Percentiles rank a stretch among this genome's conserved stretches.
Evolutionary conservation across 2,329 filamentous ascomycete genomes (phyloP).

Genomic region (Sporothrix globosa): DNA sequence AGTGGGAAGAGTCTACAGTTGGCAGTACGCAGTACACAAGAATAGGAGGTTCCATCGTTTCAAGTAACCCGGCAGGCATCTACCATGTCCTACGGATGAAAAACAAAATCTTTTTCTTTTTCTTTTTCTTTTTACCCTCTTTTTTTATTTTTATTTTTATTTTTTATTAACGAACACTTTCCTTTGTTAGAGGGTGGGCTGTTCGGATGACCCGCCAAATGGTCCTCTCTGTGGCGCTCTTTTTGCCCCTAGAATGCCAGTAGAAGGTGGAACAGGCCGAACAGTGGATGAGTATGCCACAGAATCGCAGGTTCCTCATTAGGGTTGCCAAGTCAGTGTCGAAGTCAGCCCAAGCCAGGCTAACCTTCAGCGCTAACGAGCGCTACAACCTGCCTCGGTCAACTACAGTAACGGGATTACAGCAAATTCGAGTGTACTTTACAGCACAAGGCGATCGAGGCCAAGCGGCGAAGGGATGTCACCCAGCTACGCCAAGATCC

Average conservation of each 20-base stretch:
- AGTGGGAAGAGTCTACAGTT: background rate
- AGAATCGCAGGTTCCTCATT: no score
- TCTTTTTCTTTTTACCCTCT: background rate
- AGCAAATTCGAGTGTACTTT: background rate
- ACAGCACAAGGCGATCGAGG: background rate
- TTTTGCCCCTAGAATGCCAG: slow-evolving; percentile 11
- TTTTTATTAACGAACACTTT: background rate
- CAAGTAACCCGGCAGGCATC: background rate
- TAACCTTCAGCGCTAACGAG: background rate
- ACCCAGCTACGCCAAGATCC: slow-evolving; percentile 7
- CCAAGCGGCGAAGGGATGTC: background rate
- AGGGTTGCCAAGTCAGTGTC: no score
- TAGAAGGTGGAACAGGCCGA: background rate
- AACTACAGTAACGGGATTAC: background rate
- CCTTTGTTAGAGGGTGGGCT: background rate
- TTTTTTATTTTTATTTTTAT: background rate
- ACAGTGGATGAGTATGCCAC: no score
- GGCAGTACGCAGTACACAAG: background rate
- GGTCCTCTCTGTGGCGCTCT: no score
- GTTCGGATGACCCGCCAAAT: background rate
- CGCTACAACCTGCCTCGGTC: background rate
- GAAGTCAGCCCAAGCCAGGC: background rate
- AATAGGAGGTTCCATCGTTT: background rate
- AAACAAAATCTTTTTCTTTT: background rate
- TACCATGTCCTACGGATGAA: no score